These are phyloP conservation scores for Sporothrix mexicana DNA, from an alignment of 2,329 filamentous ascomycete species.

Conservation along the genomic window DNA sequence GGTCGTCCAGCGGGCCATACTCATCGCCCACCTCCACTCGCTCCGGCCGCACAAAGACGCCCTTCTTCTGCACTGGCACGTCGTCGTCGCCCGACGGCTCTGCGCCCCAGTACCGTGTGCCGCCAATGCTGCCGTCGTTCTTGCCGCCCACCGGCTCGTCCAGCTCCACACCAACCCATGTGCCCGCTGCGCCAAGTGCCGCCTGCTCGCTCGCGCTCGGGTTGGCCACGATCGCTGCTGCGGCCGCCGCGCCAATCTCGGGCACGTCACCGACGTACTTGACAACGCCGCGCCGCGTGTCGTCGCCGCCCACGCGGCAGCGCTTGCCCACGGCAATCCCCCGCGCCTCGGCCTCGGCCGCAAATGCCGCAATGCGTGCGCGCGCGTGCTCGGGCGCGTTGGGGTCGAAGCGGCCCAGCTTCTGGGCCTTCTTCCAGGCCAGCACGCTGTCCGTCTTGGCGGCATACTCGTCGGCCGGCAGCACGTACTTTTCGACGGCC, in stretches of 20 bases:
- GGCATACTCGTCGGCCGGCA: constrained; percentile 87
- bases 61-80: constrained; percentile 64
- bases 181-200: constrained; percentile 48
- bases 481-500: constrained; percentile 84
- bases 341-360: constrained; percentile 71
- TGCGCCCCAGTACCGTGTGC: constrained; percentile 71
- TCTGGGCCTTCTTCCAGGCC: constrained; percentile 93
- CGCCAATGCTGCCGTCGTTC: constrained; percentile 71
- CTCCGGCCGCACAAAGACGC: constrained; percentile 80
- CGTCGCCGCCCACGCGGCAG: constrained; percentile 70
- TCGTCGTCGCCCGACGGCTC: constrained; percentile 51
- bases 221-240: constrained; percentile 15
- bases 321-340: constrained; percentile 68
- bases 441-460: constrained; percentile 85
- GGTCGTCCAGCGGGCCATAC: constrained; percentile 71
- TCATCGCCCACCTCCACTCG: constrained; percentile 74
- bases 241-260: constrained; percentile 58
- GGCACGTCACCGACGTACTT: constrained; percentile 75
- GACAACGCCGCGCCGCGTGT: constrained; percentile 71
- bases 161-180: constrained; percentile 76
- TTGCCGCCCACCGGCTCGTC: constrained; percentile 86
- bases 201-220: constrained; percentile 19
- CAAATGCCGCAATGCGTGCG: constrained; percentile 70
- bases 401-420: constrained; percentile 95
- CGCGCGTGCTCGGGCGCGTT: constrained; percentile 75